Percentiles rank a stretch among this genome's conserved stretches.
Evolutionary conservation across 202 grass and related monocot genomes (phyloP).

Genomic region (Panicum virgatum): DNA sequence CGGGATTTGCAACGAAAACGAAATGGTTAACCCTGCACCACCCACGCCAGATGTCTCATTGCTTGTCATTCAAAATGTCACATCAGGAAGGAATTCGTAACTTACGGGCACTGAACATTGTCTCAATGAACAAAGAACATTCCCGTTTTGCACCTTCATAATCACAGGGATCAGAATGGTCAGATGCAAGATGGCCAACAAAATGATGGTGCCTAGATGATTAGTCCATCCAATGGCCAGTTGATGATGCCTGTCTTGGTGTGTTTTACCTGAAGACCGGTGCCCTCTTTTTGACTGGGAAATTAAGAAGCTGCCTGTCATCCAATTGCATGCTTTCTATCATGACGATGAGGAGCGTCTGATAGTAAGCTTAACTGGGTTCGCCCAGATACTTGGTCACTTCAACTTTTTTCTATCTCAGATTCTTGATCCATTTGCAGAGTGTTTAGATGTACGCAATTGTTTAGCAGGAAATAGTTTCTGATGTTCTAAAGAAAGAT

Average conservation of each 20-base stretch:
- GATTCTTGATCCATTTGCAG: neutral
- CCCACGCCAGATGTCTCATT: neutral
- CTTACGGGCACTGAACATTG: neutral
- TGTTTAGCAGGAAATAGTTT: neutral
- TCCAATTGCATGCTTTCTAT: constrained; percentile 6
- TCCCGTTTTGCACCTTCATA: neutral
- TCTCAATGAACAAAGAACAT: neutral
- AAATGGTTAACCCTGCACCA: no score
- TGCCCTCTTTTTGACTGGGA: constrained; percentile 44
- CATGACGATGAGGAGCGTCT: neutral
- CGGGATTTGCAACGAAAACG: no score
- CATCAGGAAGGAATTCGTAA: neutral
- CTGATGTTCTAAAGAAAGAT: no score
- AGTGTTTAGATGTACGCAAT: neutral
- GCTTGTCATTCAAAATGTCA: neutral
- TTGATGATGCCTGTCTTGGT: neutral
- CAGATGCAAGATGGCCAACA: constrained; percentile 38
- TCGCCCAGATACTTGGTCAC: neutral
- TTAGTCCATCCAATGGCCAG: neutral
- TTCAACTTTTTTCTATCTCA: neutral
- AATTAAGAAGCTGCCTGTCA: constrained; percentile 18
- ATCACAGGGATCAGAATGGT: neutral
- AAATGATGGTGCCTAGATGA: constrained; percentile 34
- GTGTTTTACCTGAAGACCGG: constrained; percentile 40
- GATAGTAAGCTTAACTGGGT: neutral